A percentile compares a stretch with the other conserved stretches of the same genome.
Evolutionary conservation across 2,329 filamentous ascomycete species (phyloP).

Genomic region (Truncatella angustata): DNA sequence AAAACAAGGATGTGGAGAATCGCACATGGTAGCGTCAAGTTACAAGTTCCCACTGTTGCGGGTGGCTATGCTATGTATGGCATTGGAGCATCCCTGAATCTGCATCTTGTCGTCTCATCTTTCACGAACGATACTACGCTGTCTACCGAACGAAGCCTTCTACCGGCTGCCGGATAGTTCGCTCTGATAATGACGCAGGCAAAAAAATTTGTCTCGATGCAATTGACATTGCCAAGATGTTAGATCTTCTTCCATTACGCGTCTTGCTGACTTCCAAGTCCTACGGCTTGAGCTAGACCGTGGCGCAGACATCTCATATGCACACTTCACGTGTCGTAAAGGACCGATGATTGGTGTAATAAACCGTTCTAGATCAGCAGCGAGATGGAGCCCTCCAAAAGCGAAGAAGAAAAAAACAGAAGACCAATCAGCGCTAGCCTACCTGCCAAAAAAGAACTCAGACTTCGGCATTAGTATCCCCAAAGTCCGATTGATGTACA

Average conservation of each 20-base stretch:
- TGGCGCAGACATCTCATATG: not conserved
- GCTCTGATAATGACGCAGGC: not conserved
- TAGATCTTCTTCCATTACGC: not conserved
- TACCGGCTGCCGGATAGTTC: not conserved
- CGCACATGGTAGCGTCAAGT: not conserved
- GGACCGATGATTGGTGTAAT: not conserved
- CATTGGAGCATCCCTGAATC: too few relatives aligned
- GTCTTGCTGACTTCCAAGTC: not conserved
- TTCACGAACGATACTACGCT: not conserved
- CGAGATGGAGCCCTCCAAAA: too few relatives aligned
- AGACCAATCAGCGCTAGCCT: not conserved
- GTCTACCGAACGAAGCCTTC: too few relatives aligned
- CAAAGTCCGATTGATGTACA: not conserved
- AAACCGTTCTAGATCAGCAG: too few relatives aligned
- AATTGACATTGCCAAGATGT: not conserved
- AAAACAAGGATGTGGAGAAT: slow-evolving; percentile 5
- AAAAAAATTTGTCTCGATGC: not conserved
- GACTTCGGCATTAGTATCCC: not conserved
- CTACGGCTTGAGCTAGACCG: not conserved
- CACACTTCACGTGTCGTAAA: not conserved
- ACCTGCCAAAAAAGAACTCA: too few relatives aligned
- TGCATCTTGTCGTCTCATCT: not conserved
- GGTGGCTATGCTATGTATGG: too few relatives aligned
- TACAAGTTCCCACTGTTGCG: too few relatives aligned
- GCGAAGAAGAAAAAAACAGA: too few relatives aligned